Percentiles rank a stretch among this genome's conserved stretches.
These are phyloP conservation scores for Lactuca sativa DNA, from an alignment of 129 eudicot species.

Conservation along the genomic window DNA sequence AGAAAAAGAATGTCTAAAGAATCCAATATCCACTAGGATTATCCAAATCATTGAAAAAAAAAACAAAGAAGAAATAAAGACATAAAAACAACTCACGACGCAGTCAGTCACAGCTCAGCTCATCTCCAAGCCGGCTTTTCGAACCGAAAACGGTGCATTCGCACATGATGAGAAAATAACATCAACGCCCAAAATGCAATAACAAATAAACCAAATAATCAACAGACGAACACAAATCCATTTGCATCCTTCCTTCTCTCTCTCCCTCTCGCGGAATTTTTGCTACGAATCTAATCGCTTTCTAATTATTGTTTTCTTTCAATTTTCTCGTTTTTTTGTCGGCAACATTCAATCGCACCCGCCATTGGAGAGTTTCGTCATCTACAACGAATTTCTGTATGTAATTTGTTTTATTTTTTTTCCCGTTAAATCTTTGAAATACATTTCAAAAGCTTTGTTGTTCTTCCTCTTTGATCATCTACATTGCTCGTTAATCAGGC, in stretches of 20 bases:
- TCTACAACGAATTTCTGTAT: constrained; percentile 24
- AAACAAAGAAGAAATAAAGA: not conserved
- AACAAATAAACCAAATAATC: constrained; percentile 4
- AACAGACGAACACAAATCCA: constrained; percentile 18
- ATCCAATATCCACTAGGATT: not conserved
- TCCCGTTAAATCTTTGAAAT: not conserved
- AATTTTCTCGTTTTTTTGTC: constrained; percentile 11
- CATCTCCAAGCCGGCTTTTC: constrained; percentile 29
- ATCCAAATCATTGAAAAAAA: not conserved
- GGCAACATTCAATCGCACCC: constrained; percentile 23
- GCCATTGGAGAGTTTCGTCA: constrained; percentile 27
- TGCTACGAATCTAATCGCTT: constrained; percentile 19
- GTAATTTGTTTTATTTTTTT: constrained; percentile 1
- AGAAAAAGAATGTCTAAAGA: too few species aligned
- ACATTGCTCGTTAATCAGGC: constrained; percentile 20
- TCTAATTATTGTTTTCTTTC: not conserved
- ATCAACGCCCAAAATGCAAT: not conserved
- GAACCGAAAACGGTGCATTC: constrained; percentile 22
- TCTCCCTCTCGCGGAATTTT: constrained; percentile 31
- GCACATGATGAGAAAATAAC: constrained; percentile 13
- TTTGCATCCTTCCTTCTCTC: not conserved
- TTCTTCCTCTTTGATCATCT: constrained; percentile 9
- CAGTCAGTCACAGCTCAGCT: constrained; percentile 32
- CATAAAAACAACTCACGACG: constrained; percentile 10
- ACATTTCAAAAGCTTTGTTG: not conserved